A percentile compares a stretch with the other conserved stretches of the same genome.
These are phyloP conservation scores for Vaccinium darrowii DNA, from an alignment of 148 eudicot species.

Conservation along the genomic window DNA sequence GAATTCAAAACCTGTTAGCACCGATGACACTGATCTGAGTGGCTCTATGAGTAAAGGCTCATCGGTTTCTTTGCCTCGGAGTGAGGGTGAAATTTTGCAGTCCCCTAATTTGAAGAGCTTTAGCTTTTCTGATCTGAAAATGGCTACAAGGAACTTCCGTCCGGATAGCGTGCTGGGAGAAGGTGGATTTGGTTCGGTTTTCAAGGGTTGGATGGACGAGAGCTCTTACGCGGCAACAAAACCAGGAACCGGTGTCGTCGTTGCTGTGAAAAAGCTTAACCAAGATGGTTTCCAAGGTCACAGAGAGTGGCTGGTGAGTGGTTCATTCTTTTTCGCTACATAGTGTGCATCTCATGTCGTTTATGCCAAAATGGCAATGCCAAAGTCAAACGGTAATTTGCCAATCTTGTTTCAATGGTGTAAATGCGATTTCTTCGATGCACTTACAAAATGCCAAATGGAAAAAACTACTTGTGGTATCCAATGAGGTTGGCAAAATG, in stretches of 20 bases:
- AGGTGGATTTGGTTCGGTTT: conserved; percentile 72
- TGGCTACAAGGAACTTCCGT: conserved; percentile 78
- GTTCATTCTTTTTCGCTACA: neutral
- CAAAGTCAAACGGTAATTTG: neutral
- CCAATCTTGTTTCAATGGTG: neutral
- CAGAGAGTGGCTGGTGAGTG: conserved; percentile 89
- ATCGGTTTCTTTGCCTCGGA: conserved; percentile 56
- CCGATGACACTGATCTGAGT: conserved; percentile 45
- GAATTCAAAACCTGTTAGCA: conserved; percentile 43
- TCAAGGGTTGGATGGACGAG: conserved; percentile 66
- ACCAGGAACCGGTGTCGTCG: conserved; percentile 72
- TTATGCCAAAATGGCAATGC: neutral
- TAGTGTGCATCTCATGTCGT: neutral
- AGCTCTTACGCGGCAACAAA: conserved; percentile 56
- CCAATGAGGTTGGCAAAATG: neutral
- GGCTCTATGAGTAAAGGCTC: conserved; percentile 50
- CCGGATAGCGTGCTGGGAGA: conserved; percentile 90
- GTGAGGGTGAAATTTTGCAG: conserved; percentile 84
- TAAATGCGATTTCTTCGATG: neutral
- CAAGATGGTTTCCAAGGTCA: conserved; percentile 76
- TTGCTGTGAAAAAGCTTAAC: conserved; percentile 79
- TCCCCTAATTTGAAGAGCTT: conserved; percentile 75
- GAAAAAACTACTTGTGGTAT: neutral
- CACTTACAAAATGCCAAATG: neutral
- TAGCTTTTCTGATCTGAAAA: conserved; percentile 64